Percentiles rank a stretch among this genome's conserved stretches.
Conservation (phyloP, 176 grass and related monocot genomes). For the Triticum turgidum region DNA sequence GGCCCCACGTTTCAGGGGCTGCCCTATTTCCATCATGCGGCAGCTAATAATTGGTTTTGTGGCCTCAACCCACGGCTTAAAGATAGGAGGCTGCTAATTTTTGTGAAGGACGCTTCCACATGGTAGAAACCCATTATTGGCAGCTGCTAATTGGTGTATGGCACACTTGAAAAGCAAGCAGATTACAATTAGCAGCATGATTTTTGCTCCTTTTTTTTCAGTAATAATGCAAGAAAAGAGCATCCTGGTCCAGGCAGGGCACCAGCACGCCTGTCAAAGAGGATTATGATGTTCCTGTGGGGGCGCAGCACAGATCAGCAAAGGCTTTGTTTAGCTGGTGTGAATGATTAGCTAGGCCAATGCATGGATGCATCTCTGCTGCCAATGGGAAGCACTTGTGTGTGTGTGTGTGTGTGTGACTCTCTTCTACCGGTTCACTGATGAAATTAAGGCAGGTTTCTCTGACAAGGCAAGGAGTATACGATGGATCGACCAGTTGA, state of each 20-base stretch:
- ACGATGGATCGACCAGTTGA: not conserved
- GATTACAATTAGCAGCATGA: not conserved
- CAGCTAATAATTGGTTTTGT: not conserved
- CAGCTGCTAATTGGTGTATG: not conserved
- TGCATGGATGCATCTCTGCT: not conserved
- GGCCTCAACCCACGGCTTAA: constrained; percentile 1
- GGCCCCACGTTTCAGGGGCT: constrained; percentile 28
- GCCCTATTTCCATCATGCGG: constrained; percentile 35
- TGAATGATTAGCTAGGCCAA: not conserved
- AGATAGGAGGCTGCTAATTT: constrained; percentile 21
- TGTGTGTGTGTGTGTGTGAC: not conserved
- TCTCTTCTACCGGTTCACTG: not conserved
- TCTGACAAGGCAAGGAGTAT: not conserved
- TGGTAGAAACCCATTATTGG: not conserved
- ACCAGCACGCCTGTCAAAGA: constrained; percentile 20
- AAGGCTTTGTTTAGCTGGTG: constrained; percentile 24
- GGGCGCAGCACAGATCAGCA: constrained; percentile 17
- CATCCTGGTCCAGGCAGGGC: not conserved
- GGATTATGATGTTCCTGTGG: constrained; percentile 20
- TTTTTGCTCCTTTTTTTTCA: not conserved
- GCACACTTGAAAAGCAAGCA: not conserved
- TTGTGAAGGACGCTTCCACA: not conserved
- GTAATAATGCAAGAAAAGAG: not conserved
- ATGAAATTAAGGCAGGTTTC: not conserved
- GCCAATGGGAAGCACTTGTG: not conserved